Conservation (phyloP, 2,329 filamentous ascomycete species). For the Cercospora brassicicola region DNA sequence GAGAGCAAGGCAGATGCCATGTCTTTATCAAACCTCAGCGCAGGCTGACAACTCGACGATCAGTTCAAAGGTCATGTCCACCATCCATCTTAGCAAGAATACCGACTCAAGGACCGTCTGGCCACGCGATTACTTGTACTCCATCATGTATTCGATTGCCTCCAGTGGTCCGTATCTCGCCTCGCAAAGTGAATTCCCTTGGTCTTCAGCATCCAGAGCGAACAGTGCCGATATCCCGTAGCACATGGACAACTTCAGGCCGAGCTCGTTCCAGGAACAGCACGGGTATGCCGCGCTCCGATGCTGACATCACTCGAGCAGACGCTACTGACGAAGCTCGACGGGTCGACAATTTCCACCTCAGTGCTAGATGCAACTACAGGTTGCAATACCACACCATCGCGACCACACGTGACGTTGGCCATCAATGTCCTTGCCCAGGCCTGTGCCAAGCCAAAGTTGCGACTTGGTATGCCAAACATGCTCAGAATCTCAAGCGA, state of each 20-base stretch:
- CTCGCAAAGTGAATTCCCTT: background rate
- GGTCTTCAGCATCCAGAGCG: background rate
- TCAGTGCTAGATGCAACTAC: background rate
- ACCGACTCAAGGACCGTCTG: background rate
- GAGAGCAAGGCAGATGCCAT: background rate
- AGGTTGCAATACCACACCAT: background rate
- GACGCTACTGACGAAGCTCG: background rate
- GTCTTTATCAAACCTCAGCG: background rate
- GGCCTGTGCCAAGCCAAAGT: background rate
- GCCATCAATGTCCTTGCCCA: slow-evolving; percentile 1
- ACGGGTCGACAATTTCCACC: background rate
- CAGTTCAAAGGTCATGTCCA: background rate
- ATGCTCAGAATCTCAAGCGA: background rate
- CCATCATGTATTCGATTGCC: background rate
- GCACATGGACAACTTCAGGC: background rate
- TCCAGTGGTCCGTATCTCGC: background rate
- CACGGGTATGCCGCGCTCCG: background rate
- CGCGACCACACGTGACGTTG: background rate
- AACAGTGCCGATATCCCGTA: background rate
- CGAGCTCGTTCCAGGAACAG: background rate
- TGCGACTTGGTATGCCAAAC: slow-evolving; percentile 1
- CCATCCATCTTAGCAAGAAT: background rate
- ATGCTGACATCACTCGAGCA: background rate
- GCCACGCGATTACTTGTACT: background rate
- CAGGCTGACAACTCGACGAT: background rate